A percentile compares a stretch with the other conserved stretches of the same genome.
phyloP scores from a whole-genome alignment of 2,329 filamentous ascomycete genomes.

The Calonectria pseudoturangicola region DNA sequence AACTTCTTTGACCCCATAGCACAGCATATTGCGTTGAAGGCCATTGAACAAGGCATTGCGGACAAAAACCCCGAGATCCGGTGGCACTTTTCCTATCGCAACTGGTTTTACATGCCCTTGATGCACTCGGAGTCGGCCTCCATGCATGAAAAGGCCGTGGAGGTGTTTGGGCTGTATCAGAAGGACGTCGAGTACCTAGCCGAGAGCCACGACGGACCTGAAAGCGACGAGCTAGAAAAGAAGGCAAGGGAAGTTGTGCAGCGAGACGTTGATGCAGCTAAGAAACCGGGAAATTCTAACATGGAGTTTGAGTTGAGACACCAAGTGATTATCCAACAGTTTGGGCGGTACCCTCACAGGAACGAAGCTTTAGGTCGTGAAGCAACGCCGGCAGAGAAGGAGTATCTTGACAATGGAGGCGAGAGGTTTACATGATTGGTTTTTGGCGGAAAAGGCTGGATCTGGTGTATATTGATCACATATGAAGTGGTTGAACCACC shows the following conservation, averaged over 20 bases:
- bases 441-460: too few relatives aligned
- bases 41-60: slow-evolving; percentile 60
- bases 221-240: slow-evolving; percentile 51
- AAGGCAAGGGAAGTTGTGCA: slow-evolving; percentile 55
- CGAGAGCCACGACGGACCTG: slow-evolving; percentile 45
- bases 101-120: slow-evolving; percentile 77
- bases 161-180: slow-evolving; percentile 57
- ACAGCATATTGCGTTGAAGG: slow-evolving; percentile 62
- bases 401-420: slow-evolving; percentile 68
- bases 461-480: neutral
- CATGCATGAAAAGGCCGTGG: slow-evolving; percentile 63
- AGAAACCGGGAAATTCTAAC: slow-evolving; percentile 48
- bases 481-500: neutral
- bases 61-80: slow-evolving; percentile 53
- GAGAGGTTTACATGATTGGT: slow-evolving; percentile 59
- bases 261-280: slow-evolving; percentile 52
- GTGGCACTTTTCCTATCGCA: slow-evolving; percentile 63
- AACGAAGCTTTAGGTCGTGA: slow-evolving; percentile 70
- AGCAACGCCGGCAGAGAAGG: slow-evolving; percentile 68
- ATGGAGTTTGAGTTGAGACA: slow-evolving; percentile 67
- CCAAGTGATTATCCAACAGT: slow-evolving; percentile 68
- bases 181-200: slow-evolving; percentile 59
- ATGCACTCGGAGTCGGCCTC: slow-evolving; percentile 74
- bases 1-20: slow-evolving; percentile 74
- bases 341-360: slow-evolving; percentile 76